These are phyloP conservation scores for Wickerhamiella siamensis DNA, from an alignment of 805 yeast species.

Conservation along the genomic window DNA sequence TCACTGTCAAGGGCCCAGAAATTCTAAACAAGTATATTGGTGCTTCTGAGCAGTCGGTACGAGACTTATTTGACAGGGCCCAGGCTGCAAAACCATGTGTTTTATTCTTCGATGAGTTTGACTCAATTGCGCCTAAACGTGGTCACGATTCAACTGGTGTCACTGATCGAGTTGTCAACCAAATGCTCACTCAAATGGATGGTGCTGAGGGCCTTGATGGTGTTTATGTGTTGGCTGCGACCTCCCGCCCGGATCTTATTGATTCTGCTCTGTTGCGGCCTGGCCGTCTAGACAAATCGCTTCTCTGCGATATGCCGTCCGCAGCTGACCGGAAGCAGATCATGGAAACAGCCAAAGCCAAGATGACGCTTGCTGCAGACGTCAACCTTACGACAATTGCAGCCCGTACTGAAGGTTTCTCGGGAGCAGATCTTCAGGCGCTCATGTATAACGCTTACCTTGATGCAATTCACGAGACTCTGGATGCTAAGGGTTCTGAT, in stretches of 20 bases:
- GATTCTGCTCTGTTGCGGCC: conserved; percentile 93
- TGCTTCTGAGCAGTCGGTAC: conserved; percentile 87
- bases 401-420: conserved; percentile 50
- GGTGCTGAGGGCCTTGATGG: conserved; percentile 98
- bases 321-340: conserved; percentile 61
- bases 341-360: conserved; percentile 35
- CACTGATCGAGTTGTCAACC: conserved; percentile 94
- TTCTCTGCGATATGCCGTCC: conserved; percentile 78
- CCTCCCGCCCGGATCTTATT: conserved; percentile 87
- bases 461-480: conserved; percentile 51
- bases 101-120: conserved; percentile 87
- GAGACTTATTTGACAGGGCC: conserved; percentile 88
- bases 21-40: conserved; percentile 91
- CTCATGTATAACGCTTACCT: conserved; percentile 81
- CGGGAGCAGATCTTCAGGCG: conserved; percentile 94
- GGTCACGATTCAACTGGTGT: conserved; percentile 98
- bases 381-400: conserved; percentile 48
- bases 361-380: conserved; percentile 41
- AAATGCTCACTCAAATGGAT: conserved; percentile 94
- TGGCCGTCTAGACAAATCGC: conserved; percentile 86
- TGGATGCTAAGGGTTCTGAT: conserved; percentile 21
- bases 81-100: conserved; percentile 91
- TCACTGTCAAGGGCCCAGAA: conserved; percentile 91
- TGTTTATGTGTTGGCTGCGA: conserved; percentile 91
- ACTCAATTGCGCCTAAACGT: conserved; percentile 92